phyloP scores from a whole-genome alignment of 352 stramenopile genomes.

The Phytophthora europaea region DNA sequence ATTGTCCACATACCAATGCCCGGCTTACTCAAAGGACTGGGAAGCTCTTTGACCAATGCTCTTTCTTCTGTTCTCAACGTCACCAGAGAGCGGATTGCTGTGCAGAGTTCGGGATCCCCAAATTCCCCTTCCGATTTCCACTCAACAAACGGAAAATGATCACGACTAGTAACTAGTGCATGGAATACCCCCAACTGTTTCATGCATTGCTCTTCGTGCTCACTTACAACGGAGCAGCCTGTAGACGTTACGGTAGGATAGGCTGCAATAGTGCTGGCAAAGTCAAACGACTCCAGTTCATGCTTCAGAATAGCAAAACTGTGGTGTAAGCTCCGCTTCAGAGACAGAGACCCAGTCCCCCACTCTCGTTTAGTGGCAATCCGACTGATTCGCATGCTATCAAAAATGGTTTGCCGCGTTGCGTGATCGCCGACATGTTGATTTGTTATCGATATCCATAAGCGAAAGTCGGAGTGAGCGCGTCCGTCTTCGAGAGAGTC shows the following conservation, averaged over 20 bases:
- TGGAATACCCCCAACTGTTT: constrained; percentile 39
- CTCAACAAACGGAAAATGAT: constrained; percentile 35
- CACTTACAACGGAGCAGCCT: constrained; percentile 1
- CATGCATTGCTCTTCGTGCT: constrained; percentile 15
- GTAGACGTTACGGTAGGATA: not conserved
- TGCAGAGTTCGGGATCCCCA: constrained; percentile 30
- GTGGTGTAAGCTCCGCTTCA: constrained; percentile 38
- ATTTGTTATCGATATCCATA: constrained; percentile 57
- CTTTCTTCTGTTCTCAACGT: constrained; percentile 12
- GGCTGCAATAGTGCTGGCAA: constrained; percentile 4
- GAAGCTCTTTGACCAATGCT: not conserved
- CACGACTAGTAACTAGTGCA: constrained; percentile 29
- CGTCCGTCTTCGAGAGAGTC: constrained; percentile 37
- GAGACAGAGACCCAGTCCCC: constrained; percentile 23
- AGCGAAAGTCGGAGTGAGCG: constrained; percentile 66
- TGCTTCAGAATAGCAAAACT: constrained; percentile 36
- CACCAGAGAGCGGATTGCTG: constrained; percentile 17
- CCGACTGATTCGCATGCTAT: constrained; percentile 1
- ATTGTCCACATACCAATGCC: constrained; percentile 15
- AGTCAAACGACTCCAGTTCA: constrained; percentile 19
- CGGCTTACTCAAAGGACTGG: not conserved
- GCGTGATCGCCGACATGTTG: not conserved
- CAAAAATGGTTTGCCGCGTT: not conserved
- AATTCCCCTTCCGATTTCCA: constrained; percentile 37
- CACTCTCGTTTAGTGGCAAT: constrained; percentile 19